Evolutionary conservation across 305 asterid genomes (phyloP), one percentile per base, ranked within the genome.

Genomic region (Striga hermonthica): DNA sequence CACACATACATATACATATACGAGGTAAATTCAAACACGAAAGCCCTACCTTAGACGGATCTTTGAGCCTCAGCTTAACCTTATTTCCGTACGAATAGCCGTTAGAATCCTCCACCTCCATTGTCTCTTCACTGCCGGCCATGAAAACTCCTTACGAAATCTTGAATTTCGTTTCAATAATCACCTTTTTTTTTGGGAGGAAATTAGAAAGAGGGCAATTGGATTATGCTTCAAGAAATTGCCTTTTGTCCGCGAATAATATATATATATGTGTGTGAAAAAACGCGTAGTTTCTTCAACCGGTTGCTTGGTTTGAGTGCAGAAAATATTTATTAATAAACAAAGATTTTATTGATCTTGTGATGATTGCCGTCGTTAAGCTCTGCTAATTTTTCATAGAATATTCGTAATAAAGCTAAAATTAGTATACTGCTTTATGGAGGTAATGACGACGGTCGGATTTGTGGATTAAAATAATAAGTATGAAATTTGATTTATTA

Each of bases 101-200:
- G 57, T 81, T 82, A 5, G 73, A 63, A 65, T 79, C 89, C 45
- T 84, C 89, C 71, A 72, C 81, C 67, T 84, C 91, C 79, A 76
- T 50, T 67, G 67, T 63, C 62, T 82, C 88, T 72, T 74, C 92
- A 62, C 63, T 68, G 74, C 65, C 73, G 4, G 83, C 48, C 92
- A 87, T 87, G 52, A 8, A 15, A 57, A 7, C 44, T 11, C 28
- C 10, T 55, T 22, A 22, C 2, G 31, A 22, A 7, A 53, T 15
- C 14, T 54, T 54, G 8, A 40, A 3, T 50, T 56, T 14, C 1
- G 41, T 35, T 48, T 71, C 69, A 52, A 69, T 71, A 78, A 72
- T 39, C 67, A 48, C 62, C 57, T 13, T 47, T 13, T 5, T 13
- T 62, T 44, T 16, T 49, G 56, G 59, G 11, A 28, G 56, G 44